phyloP scores from a whole-genome alignment of 129 eudicot species.

The Centaurea solstitialis region DNA sequence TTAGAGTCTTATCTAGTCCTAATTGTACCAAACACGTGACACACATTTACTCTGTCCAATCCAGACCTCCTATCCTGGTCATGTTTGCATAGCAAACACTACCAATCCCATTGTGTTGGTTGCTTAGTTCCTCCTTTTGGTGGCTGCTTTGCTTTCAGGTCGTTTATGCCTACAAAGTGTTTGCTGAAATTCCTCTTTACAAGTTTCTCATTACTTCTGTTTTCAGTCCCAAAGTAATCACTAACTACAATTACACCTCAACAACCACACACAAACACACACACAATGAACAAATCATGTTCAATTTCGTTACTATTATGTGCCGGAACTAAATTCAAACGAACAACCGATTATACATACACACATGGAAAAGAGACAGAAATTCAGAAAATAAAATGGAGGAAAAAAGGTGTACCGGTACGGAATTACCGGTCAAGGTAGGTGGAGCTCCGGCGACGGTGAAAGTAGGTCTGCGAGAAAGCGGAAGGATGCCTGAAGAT shows the following conservation, averaged over 20 bases:
- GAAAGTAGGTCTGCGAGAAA: slow-evolving; percentile 21
- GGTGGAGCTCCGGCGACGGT: slow-evolving; percentile 22
- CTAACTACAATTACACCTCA: not conserved
- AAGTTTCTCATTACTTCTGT: not conserved
- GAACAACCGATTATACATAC: not conserved
- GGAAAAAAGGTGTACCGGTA: slow-evolving; percentile 45
- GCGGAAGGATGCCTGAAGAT: slow-evolving; percentile 12
- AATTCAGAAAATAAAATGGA: slow-evolving; percentile 8
- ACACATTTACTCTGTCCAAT: too few species aligned
- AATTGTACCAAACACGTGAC: too few species aligned
- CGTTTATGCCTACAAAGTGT: slow-evolving; percentile 20
- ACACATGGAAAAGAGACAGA: not conserved
- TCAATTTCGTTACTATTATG: not conserved
- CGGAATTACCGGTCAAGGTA: slow-evolving; percentile 44
- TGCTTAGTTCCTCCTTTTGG: not conserved
- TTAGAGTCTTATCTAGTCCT: too few species aligned
- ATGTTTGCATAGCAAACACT: too few species aligned
- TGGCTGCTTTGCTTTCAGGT: not conserved
- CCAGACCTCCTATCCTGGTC: too few species aligned
- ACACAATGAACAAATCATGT: not conserved
- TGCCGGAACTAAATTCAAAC: slow-evolving; percentile 1
- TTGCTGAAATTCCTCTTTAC: not conserved
- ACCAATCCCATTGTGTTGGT: not conserved
- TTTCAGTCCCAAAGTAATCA: not conserved
- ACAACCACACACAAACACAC: not conserved